Base-by-base conservation (phyloP, 108 stramenopile species). In the Stephanodiscus minutulus region DNA sequence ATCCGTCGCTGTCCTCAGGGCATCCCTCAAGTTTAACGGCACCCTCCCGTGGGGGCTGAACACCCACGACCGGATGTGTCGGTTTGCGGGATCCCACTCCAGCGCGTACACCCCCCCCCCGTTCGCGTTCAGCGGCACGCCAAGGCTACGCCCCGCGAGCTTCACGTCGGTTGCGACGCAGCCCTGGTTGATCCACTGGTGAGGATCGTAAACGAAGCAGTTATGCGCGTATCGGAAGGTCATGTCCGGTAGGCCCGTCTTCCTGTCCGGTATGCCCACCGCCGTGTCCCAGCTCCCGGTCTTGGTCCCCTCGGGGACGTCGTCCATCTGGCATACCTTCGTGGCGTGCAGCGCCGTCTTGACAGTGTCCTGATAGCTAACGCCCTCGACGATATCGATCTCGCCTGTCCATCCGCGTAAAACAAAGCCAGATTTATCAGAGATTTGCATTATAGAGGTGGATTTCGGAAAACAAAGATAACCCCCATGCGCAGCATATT, bases 171-270 rank as follows among this genome's bases (percentile, higher is more conserved):
- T 79, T 1, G 89, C 90, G 17, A 96, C 95, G 78, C 95, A 96
- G 1, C 95, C 95, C 68, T 96, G 95, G 81, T 96, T 96, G 20
- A 92, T 61, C 95, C 95, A 96, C 75, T 96, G 95, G 70, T 96
- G 89, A 9, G 86, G 88, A 73, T 90, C 91, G 61, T 92, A 92
- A 11, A 91, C 91, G 71, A 86, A 93, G 64, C 95, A 96, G 73
- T 96, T 86, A 54, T 81, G 70, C 11, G 87, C 87, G 33, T 76
- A 81, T 61, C 83, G 71, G 54, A 85, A 65, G 7, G 87, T 88
- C 87, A 84, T 88, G 56, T 82, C 77, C 18, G 83, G 77, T 41
- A 85, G 76, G 1, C 85, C 76, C 22, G 90, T 91, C 59, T 91
- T 89, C 63, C 64, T 74, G 64, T 89, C 80, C 3, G 91, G 95